phyloP scores from a whole-genome alignment of 1,284 basidiomycete species.

The Amylostereum chailletii region DNA sequence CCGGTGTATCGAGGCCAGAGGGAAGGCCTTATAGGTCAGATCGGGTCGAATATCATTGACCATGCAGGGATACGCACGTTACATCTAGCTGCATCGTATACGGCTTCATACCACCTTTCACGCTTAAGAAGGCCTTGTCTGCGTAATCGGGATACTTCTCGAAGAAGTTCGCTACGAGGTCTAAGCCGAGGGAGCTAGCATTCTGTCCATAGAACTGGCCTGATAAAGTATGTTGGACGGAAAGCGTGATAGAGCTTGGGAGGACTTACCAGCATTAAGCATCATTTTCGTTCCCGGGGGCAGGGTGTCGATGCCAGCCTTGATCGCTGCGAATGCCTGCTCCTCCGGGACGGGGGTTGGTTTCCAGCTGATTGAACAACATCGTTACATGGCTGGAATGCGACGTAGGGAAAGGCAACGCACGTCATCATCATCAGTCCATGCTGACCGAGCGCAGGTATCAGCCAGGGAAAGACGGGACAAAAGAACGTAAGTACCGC shows the following conservation, averaged over 20 bases:
- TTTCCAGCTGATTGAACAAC: slow-evolving; percentile 14
- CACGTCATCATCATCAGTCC: slow-evolving; percentile 3
- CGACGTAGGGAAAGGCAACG: background rate
- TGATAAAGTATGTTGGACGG: background rate
- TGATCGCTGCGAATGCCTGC: background rate
- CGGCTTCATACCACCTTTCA: slow-evolving; percentile 25
- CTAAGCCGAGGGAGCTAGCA: slow-evolving; percentile 21
- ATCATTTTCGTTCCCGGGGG: background rate
- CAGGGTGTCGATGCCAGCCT: background rate
- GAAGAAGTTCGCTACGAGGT: slow-evolving; percentile 27
- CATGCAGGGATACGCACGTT: slow-evolving; percentile 8
- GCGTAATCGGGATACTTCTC: slow-evolving; percentile 35
- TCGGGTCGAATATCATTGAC: too few relatives aligned
- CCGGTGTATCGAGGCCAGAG: background rate
- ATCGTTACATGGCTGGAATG: background rate
- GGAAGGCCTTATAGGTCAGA: too few relatives aligned
- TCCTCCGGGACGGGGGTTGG: slow-evolving; percentile 19
- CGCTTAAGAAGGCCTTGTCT: slow-evolving; percentile 31
- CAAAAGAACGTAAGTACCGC: slow-evolving; percentile 22
- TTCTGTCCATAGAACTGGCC: slow-evolving; percentile 28
- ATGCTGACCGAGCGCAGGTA: background rate
- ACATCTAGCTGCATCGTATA: slow-evolving; percentile 9
- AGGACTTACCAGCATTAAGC: background rate
- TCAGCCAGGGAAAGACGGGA: background rate
- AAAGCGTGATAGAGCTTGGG: too few relatives aligned